Base-by-base conservation (phyloP, 495 filamentous ascomycete species). In the Neurospora sp. region DNA sequence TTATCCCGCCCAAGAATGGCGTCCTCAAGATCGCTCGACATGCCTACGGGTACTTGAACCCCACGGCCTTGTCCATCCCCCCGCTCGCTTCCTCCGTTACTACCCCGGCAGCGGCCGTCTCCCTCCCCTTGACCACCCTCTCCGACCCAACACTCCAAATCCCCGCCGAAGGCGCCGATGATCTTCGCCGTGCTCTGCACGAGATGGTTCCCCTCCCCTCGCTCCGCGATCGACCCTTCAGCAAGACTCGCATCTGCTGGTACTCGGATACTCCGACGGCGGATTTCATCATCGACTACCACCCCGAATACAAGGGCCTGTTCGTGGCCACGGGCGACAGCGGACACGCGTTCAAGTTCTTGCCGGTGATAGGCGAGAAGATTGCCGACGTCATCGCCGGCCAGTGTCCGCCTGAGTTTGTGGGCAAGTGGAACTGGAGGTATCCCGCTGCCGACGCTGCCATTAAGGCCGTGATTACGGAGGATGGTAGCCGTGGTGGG, bases 261-360 rank as follows among this genome's bases (percentile, higher is more conserved):
- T 97, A 98, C 75, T 89, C 87, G 8, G 94, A 97, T 83, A 96
- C 93, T 16, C 86, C 92, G 9, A 89, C 86, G 18, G 92, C 88
- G 7, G 91, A 97, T 79, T 97, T 94, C 83, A 83, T 97, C 40
- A 86, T 97, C 72, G 87, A 89, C 71, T 92, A 92, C 74, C 92
- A 96, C 74, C 93, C 93, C 0, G 77, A 80, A 10, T 88, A 88
- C 78, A 76, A 85, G 35, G 87, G 88, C 14, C 82, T 97, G 22
- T 94, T 97, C 80, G 77, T 98, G 16, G 91, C 93, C 2, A 95
- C 92, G 0, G 94, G 94, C 16, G 94, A 92, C 16, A 93, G 90
- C 76, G 94, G 94, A 3, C 94, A 98, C 79, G 94, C 80, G 5
- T 97, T 91, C 83, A 97, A 97, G 79, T 97, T 97, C 80, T 81